Conservation (phyloP, 306 rosid species). For the Medicago arabica region DNA sequence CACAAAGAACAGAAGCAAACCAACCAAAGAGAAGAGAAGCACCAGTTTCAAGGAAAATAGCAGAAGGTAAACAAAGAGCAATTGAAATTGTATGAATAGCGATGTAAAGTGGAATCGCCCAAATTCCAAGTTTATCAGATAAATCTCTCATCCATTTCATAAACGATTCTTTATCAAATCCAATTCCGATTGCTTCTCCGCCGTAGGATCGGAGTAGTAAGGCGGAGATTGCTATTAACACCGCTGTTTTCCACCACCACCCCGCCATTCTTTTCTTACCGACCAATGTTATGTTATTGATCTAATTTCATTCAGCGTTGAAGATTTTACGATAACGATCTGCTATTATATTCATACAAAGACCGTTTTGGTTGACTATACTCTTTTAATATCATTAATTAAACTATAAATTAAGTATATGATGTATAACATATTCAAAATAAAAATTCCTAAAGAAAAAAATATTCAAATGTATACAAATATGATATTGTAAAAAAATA, state of each 20-base stretch:
- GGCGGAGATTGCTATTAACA: conserved; percentile 46
- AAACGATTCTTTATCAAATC: conserved; percentile 66
- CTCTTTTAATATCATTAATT: too few species aligned
- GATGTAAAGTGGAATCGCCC: conserved; percentile 87
- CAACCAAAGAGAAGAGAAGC: conserved; percentile 87
- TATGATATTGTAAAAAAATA: too few species aligned
- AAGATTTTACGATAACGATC: too few species aligned
- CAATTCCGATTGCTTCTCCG: conserved; percentile 31
- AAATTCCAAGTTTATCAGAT: conserved; percentile 72
- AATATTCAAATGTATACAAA: too few species aligned
- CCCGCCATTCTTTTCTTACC: conserved; percentile 21
- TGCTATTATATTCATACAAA: too few species aligned
- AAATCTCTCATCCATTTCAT: conserved; percentile 47
- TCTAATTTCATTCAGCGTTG: neutral
- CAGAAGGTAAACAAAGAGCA: conserved; percentile 83
- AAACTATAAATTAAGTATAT: too few species aligned
- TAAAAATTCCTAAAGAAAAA: too few species aligned
- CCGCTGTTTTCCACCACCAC: conserved; percentile 64
- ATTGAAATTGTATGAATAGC: conserved; percentile 71
- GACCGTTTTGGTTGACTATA: too few species aligned
- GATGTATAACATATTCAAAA: too few species aligned
- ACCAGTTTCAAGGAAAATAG: conserved; percentile 83
- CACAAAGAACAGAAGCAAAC: conserved; percentile 72
- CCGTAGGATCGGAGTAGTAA: conserved; percentile 36
- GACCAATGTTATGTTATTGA: neutral